A percentile compares a stretch with the other conserved stretches of the same genome.
phyloP scores from a whole-genome alignment of 345 rosid genomes.

The Eutrema yunnanense region DNA sequence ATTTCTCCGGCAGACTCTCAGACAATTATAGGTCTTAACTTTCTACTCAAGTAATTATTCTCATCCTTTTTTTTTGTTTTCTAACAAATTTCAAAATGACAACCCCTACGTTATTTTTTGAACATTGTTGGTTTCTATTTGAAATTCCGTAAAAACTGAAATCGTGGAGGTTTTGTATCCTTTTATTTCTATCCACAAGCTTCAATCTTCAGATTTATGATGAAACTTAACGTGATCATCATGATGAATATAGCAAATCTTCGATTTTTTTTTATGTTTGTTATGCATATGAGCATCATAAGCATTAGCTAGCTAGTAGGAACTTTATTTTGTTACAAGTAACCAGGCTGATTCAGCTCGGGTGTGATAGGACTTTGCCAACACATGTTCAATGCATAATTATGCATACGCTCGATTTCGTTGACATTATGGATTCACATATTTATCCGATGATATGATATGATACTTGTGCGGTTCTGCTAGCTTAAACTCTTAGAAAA shows the following conservation, averaged over 20 bases:
- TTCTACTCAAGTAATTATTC: background rate
- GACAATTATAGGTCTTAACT: background rate
- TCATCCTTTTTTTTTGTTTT: background rate
- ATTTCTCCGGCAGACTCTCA: background rate
- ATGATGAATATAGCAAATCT: background rate
- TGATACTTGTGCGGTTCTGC: slow-evolving; percentile 9
- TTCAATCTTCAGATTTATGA: background rate
- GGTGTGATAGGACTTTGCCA: background rate
- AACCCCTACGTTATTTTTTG: background rate
- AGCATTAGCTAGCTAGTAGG: background rate
- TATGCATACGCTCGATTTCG: background rate
- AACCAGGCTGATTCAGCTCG: background rate
- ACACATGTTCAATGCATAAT: background rate
- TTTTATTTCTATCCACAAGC: background rate
- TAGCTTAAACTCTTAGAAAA: background rate
- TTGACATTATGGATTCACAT: slow-evolving; percentile 14
- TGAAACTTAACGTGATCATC: background rate
- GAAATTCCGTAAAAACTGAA: background rate
- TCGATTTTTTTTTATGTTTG: background rate
- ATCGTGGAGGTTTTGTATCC: background rate
- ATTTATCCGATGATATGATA: background rate
- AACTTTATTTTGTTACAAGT: too few relatives aligned
- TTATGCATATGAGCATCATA: background rate
- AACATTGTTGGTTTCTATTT: background rate
- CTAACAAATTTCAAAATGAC: background rate